A percentile compares a stretch with the other conserved stretches of the same genome.
Conservation (phyloP, 257 asterid species). For the Cynanchum wilfordii region DNA sequence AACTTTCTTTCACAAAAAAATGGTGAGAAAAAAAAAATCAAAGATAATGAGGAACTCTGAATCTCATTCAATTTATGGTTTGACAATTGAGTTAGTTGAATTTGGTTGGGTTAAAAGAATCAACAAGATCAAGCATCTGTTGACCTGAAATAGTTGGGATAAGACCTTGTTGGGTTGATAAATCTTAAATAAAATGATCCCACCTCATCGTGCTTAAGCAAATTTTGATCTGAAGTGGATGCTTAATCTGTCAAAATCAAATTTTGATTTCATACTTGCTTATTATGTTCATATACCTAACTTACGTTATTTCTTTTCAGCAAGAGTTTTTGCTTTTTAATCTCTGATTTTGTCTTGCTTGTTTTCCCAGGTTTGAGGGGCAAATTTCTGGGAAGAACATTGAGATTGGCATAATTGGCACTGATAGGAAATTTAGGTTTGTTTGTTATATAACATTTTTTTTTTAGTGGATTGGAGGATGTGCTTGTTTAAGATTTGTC, state of each 20-base stretch:
- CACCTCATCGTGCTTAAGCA: neutral
- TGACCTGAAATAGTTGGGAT: neutral
- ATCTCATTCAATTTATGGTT: neutral
- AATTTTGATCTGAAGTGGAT: neutral
- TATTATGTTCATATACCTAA: neutral
- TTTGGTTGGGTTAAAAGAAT: neutral
- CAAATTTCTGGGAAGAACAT: slow-evolving; percentile 93
- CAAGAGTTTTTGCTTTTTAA: too few relatives aligned
- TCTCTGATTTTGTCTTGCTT: neutral
- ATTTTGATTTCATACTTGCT: neutral
- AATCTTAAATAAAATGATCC: neutral
- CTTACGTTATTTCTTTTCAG: too few relatives aligned
- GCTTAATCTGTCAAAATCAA: neutral
- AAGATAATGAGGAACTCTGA: neutral
- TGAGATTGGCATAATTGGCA: slow-evolving; percentile 95
- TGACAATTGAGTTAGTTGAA: neutral
- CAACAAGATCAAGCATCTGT: neutral
- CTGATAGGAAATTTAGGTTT: slow-evolving; percentile 69
- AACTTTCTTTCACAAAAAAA: neutral
- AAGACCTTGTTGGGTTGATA: neutral
- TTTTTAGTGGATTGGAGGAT: neutral
- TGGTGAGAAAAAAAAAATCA: too few relatives aligned
- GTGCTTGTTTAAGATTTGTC: neutral
- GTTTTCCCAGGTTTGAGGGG: slow-evolving; percentile 75
- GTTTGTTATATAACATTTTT: slow-evolving; percentile 3